Base-by-base conservation (phyloP, 306 rosid genomes). In the Elaeagnus macrophylla region DNA sequence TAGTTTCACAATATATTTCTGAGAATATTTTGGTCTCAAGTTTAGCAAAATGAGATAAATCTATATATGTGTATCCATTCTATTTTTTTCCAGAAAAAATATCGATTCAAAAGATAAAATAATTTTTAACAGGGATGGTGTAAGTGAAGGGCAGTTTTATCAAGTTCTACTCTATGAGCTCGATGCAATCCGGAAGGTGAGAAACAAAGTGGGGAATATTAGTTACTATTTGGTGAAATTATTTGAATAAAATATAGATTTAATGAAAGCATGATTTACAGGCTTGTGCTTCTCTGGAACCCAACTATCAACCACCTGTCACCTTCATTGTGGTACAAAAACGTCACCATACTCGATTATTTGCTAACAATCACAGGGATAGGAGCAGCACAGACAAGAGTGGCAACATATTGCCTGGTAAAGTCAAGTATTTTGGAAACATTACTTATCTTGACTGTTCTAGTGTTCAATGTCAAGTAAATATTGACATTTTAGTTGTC, bases 211-310 rank as follows among this genome's bases (percentile, higher is more conserved):
- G 12, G 17, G 12, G 13, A 25, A 25, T 25, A 32, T 51, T 64
- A 9, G 7, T 50, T 25, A 15, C 51, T 17, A n/a, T 13, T 37
- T 61, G 16, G 15, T 13, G 11, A n/a, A 39, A 9, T 15, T 42
- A 11, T 56, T 25, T 35, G 14, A 39, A 16, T 7, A 5, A 5
- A 9, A 39, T 6, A 37, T 10, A 12, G 41, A 16, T 37, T 62
- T 67, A 61, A 73, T 47, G 39, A 45, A 35, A 25, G 48, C 66
- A 53, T 60, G 17, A 5, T 54, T 5, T 54, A 15, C 62, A 88
- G 97, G 97, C 97, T 1, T 88, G 97, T 54, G 97, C 95, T 48
- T 88, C 97, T 40, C 60, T 88, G 61, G 97, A 88, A 65, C 97
- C 44, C 37, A 6, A 10, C 47, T 39, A 9, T 10, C 37, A 18